Evolutionary conservation across 2,329 filamentous ascomycete genomes (phyloP), one percentile per base, ranked within the genome.

Genomic region (Aspergillus pseudoviridinutans): DNA sequence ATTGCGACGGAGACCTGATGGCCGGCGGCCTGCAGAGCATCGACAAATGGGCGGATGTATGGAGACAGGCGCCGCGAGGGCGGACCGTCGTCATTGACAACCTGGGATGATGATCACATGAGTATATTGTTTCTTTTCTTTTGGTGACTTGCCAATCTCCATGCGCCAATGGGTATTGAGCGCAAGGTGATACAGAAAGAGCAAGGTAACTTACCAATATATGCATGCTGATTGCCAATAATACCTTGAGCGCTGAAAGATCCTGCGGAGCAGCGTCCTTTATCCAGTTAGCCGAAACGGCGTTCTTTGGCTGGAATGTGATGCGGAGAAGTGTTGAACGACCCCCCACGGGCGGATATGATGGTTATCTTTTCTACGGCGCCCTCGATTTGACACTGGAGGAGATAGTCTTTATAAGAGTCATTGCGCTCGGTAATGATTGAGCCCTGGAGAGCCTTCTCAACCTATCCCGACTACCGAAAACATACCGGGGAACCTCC

Each of bases 1-100:
- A 97, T 85, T 65, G 92, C 90, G 60, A 97, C 92, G 14, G 90
- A 95, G 66, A 97, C 90, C 28, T 78, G 81, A 76, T 96, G 92
- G 28, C 91, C 91, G 42, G 87, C 84, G 58, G 79, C 74, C 71
- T 90, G 83, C 58, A 92, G 86, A 58, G 84, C 81, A 59, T 84
- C 79, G 55, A 91, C 84, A 59, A 92, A 83, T 62, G 84, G 85
- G 73, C 87, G 87, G 61, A 92, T 82, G 69, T 91, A 92, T 9
- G 89, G 89, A 29, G 88, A 91, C 46, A 88, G 86, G 66, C 85
- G 83, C 51, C 82, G 79, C 47, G 86, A 90, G 53, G 89, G 89
- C 47, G 89, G 89, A 6, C 89, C 89, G 73, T 92, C 89, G 67
- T 92, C 89, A 76, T 92, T 92, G 58, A 76, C 74, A 9, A 76